phyloP scores from a whole-genome alignment of 495 filamentous ascomycete species.

The Aspergillus avenaceus region DNA sequence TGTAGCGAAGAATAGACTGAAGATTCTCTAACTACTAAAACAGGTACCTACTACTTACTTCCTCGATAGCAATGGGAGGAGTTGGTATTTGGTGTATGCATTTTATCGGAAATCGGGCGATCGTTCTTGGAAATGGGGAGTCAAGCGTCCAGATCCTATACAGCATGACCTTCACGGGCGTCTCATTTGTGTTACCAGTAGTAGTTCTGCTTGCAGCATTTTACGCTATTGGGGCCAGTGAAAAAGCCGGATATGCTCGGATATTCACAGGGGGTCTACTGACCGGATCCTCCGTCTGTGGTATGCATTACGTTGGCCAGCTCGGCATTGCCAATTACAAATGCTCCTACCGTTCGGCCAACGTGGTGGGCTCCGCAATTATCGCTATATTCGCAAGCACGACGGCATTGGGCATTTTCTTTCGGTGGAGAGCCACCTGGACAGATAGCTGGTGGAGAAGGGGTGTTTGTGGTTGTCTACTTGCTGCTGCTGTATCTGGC shows the following conservation, averaged over 20 bases:
- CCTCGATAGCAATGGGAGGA: conserved; percentile 74
- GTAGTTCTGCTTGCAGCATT: conserved; percentile 70
- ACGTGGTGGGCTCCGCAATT: conserved; percentile 64
- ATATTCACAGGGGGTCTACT: conserved; percentile 60
- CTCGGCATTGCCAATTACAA: conserved; percentile 75
- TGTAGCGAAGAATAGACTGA: neutral
- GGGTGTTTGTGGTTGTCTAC: conserved; percentile 55
- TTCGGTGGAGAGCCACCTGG: conserved; percentile 71
- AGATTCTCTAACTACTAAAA: neutral
- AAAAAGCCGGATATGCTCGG: conserved; percentile 51
- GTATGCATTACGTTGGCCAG: conserved; percentile 89
- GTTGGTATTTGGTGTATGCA: conserved; percentile 86
- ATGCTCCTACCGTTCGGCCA: conserved; percentile 49
- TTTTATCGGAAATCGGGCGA: conserved; percentile 80
- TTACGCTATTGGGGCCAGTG: conserved; percentile 54
- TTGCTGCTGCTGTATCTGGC: conserved; percentile 72
- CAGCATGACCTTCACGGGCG: conserved; percentile 63
- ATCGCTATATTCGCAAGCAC: conserved; percentile 70
- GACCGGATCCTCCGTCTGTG: conserved; percentile 70
- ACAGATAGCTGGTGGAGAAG: conserved; percentile 75
- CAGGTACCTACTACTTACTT: conserved; percentile 68
- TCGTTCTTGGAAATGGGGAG: conserved; percentile 60
- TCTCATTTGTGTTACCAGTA: conserved; percentile 80
- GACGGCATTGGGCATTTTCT: conserved; percentile 69
- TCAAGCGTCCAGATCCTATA: conserved; percentile 66